phyloP scores from a whole-genome alignment of 73 alveolate species.

The Paramecium caudatum region DNA sequence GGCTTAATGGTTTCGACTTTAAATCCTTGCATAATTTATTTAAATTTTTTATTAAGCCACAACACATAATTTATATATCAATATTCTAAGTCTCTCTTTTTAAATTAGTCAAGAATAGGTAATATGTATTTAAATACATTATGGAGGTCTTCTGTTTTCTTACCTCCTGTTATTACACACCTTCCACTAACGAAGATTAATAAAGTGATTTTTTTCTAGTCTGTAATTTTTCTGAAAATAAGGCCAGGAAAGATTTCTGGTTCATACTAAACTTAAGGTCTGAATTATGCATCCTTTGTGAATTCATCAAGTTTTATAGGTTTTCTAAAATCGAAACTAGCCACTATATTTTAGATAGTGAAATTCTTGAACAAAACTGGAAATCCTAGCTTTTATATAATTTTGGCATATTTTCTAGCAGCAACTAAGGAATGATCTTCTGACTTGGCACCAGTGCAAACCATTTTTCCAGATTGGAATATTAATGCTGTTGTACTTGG shows the following conservation, averaged over 20 bases:
- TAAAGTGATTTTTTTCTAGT: conserved; percentile 91
- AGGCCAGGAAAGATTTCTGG: conserved; percentile 99
- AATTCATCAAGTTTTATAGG: conserved; percentile 91
- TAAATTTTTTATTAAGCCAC: neutral
- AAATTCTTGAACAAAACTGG: conserved; percentile 92
- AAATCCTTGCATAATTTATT: conserved; percentile 59
- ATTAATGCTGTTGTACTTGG: conserved; percentile 99
- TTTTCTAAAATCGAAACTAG: conserved; percentile 91
- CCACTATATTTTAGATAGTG: conserved; percentile 94
- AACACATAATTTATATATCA: no score
- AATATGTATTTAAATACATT: conserved; percentile 88
- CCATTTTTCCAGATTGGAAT: conserved; percentile 98
- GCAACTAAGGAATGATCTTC: conserved; percentile 95
- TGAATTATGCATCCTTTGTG: conserved; percentile 73
- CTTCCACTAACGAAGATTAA: conserved; percentile 97
- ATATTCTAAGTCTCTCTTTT: conserved; percentile 77
- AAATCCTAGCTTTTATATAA: conserved; percentile 90
- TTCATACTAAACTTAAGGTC: conserved; percentile 88
- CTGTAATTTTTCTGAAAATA: conserved; percentile 86
- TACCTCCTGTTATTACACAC: conserved; percentile 98
- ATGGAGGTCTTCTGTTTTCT: conserved; percentile 88
- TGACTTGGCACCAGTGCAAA: conserved; percentile 98
- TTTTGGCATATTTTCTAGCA: conserved; percentile 96
- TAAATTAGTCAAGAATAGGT: conserved; percentile 87
- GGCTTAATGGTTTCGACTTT: conserved; percentile 81